Percentiles rank a stretch among this genome's conserved stretches.
Evolutionary conservation across 1,284 basidiomycete species (phyloP).

Genomic region (Microbotryomycetes sp.): DNA sequence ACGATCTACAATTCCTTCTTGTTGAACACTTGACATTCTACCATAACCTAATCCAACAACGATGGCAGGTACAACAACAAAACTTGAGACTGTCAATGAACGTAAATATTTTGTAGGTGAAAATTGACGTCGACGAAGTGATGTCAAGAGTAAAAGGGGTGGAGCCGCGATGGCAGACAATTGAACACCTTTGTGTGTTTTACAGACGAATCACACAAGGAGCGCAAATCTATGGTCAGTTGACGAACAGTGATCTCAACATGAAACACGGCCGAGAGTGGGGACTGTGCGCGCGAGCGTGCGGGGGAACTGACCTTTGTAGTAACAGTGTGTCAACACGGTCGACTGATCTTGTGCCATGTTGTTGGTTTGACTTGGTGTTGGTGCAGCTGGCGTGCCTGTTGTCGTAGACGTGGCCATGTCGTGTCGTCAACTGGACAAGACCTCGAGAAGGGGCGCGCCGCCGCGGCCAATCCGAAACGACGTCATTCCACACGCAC

Average conservation of each 20-base stretch:
- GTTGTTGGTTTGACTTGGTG: background rate
- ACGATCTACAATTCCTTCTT: slow-evolving; percentile 1
- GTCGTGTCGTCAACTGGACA: background rate
- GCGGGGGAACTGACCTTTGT: slow-evolving; percentile 11
- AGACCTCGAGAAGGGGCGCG: no score
- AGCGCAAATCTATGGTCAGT: no score
- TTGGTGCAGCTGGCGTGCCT: background rate
- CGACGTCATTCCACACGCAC: no score
- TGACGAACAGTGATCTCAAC: no score
- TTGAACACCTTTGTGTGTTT: background rate
- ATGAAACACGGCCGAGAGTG: slow-evolving; percentile 2
- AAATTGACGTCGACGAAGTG: background rate
- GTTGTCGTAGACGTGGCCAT: background rate
- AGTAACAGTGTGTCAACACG: slow-evolving; percentile 3
- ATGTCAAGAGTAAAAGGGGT: background rate
- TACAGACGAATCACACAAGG: no score
- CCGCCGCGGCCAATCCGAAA: no score
- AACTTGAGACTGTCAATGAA: background rate
- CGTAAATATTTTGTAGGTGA: background rate
- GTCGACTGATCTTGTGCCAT: background rate
- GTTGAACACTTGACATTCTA: slow-evolving; percentile 7
- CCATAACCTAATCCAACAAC: background rate
- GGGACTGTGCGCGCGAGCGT: background rate
- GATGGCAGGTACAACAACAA: background rate
- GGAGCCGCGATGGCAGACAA: background rate